phyloP scores from a whole-genome alignment of 768 basidiomycete genomes.

The Dioszegia crocea region DNA sequence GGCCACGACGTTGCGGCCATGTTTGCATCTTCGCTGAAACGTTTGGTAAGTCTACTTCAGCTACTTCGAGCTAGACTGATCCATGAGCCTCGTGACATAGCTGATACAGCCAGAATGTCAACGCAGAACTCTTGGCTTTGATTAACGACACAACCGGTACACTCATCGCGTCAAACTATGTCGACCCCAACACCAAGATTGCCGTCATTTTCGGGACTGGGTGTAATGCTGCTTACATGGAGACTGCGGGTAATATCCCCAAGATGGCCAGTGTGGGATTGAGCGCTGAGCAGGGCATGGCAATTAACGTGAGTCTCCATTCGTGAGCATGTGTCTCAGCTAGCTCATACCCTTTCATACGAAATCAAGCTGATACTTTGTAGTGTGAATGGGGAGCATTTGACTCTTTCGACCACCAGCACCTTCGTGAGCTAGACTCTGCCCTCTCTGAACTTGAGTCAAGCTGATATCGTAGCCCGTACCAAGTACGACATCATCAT shows the following conservation, averaged over 20 bases:
- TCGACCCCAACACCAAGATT: slow-evolving; percentile 83
- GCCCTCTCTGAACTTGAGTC: neutral
- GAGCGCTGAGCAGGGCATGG: slow-evolving; percentile 64
- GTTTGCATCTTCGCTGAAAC: slow-evolving; percentile 76
- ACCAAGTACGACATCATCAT: slow-evolving; percentile 91
- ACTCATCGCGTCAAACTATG: slow-evolving; percentile 93
- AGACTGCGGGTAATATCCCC: slow-evolving; percentile 73
- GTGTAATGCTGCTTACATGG: slow-evolving; percentile 98
- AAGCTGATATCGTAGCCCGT: slow-evolving; percentile 53
- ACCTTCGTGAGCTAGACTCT: slow-evolving; percentile 58
- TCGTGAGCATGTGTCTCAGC: neutral
- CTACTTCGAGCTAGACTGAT: neutral
- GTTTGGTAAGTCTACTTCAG: slow-evolving; percentile 58
- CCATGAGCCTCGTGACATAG: neutral
- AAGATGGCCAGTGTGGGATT: slow-evolving; percentile 77
- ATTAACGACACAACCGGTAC: slow-evolving; percentile 99
- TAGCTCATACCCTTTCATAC: too few relatives aligned
- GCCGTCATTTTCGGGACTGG: slow-evolving; percentile 97
- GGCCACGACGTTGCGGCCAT: slow-evolving; percentile 88
- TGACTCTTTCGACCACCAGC: slow-evolving; percentile 90
- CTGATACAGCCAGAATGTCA: slow-evolving; percentile 61
- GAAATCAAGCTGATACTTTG: slow-evolving; percentile 12
- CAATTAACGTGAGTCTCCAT: slow-evolving; percentile 74
- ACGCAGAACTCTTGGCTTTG: slow-evolving; percentile 73
- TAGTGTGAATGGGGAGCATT: slow-evolving; percentile 74